A percentile compares a stretch with the other conserved stretches of the same genome.
Evolutionary conservation across 2,329 filamentous ascomycete genomes (phyloP).

Genomic region (Aspergillaceae sp.): DNA sequence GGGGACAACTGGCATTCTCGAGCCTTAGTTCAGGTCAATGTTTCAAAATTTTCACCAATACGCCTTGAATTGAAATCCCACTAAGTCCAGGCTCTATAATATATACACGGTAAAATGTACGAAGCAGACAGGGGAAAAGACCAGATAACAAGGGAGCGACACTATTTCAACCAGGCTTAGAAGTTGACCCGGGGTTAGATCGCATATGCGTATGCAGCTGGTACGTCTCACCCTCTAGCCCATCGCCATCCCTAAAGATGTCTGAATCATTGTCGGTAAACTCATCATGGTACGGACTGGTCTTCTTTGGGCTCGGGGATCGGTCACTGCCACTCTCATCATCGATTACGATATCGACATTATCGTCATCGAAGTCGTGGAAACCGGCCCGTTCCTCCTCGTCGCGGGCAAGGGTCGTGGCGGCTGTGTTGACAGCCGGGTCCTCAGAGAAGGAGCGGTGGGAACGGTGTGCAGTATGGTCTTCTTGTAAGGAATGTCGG

Average conservation of each 20-base stretch:
- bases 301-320: slow-evolving; percentile 12
- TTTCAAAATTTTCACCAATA: too few species aligned
- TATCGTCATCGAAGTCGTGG: slow-evolving; percentile 31
- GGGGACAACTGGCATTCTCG: too few species aligned
- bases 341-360: slow-evolving; percentile 36
- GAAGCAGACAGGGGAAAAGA: too few species aligned
- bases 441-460: slow-evolving; percentile 31
- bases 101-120: too few species aligned
- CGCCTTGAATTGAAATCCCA: too few species aligned
- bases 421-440: slow-evolving; percentile 32
- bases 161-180: background rate
- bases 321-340: slow-evolving; percentile 27
- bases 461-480: slow-evolving; percentile 27
- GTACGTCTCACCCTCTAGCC: slow-evolving; percentile 31
- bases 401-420: slow-evolving; percentile 32
- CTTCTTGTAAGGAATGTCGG: slow-evolving; percentile 25
- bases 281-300: slow-evolving; percentile 45
- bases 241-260: slow-evolving; percentile 36
- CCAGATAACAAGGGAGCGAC: too few species aligned
- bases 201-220: slow-evolving; percentile 32
- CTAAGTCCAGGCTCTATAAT: too few species aligned
- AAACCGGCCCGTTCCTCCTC: slow-evolving; percentile 39
- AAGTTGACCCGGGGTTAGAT: background rate
- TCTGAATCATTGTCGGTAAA: slow-evolving; percentile 47
- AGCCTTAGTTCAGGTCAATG: too few species aligned